A percentile compares a stretch with the other conserved stretches of the same genome.
Conservation (phyloP, 345 rosid genomes). For the Viola odorata region DNA sequence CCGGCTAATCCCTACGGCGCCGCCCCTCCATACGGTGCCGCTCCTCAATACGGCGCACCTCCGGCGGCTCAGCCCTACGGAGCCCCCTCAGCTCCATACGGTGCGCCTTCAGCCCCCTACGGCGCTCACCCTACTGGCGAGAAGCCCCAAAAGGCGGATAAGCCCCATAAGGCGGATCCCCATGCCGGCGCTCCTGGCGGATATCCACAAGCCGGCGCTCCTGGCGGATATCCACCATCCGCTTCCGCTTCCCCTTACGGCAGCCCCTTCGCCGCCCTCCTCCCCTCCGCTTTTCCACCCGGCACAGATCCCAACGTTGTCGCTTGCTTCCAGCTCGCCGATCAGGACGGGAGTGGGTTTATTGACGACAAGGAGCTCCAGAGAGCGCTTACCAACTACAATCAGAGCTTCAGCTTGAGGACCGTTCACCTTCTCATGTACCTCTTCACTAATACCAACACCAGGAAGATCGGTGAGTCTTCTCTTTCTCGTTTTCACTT, state of each 20-base stretch:
- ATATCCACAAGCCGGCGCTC: conserved; percentile 24
- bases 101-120: conserved; percentile 23
- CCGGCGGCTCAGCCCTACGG: conserved; percentile 28
- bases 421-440: conserved; percentile 88
- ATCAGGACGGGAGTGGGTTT: conserved; percentile 79
- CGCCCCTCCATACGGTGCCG: conserved; percentile 30
- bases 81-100: conserved; percentile 33
- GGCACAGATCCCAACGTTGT: conserved; percentile 82
- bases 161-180: conserved; percentile 27
- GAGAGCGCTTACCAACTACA: conserved; percentile 71
- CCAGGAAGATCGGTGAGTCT: conserved; percentile 65
- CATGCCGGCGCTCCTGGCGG: conserved; percentile 12
- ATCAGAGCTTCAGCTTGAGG: conserved; percentile 80
- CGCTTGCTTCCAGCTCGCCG: conserved; percentile 76
- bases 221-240: conserved; percentile 34
- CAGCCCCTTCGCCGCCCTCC: conserved; percentile 60
- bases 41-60: conserved; percentile 20
- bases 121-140: conserved; percentile 30
- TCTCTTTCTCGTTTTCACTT: not conserved
- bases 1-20: conserved; percentile 35
- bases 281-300: conserved; percentile 79
- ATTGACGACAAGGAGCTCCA: conserved; percentile 90
- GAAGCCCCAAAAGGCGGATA: conserved; percentile 55
- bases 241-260: conserved; percentile 28
- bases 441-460: conserved; percentile 66